Evolutionary conservation across 441 rosid genomes (phyloP), one percentile per base, ranked within the genome.

Genomic region (Melastoma candidum): DNA sequence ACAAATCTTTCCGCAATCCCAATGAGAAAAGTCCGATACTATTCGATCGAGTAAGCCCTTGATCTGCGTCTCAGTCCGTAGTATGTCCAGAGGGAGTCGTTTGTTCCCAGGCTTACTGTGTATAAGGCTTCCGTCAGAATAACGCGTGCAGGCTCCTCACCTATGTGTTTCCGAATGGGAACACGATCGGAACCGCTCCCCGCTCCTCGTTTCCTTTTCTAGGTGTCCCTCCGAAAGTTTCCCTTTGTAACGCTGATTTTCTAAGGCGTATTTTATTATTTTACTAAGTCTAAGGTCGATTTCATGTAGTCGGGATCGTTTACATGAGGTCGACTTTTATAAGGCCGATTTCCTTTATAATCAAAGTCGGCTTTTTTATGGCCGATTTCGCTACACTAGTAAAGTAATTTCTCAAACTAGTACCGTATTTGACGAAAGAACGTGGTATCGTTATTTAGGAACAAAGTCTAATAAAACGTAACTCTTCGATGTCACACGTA

Each of bases 31-130:
- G 53, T 44, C 55, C 69, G 81, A 71, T 76, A 81, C 51, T 72
- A 71, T 44, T 61, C 56, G 6, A 74, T 56, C 1, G 80, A 55
- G 57, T 60, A 17, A 17, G 22, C 22, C 22, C 22, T 17, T 17
- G 22, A 58, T 60, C 73, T 73, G 22, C 71, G 48, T 0, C 76
- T 68, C 43, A 71, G 11, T 22, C 68, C 44, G 54, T 74, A 81
- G 60, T 74, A 78, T 54, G 76, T 81, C 65, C 77, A 84, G 4
- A 81, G 68, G 76, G 76, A 81, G 59, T 81, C 87, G 44, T 81
- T 81, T 46, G 84, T 81, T 57, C 87, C 87, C 1, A 81, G 66
- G 69, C 87, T 73, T 48, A 81, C 66, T 32, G 76, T 44, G 74
- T 78, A 71, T 54, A 76, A 53, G 32, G 87, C 64, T 68, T 81